Evolutionary conservation across 805 yeast species (phyloP).

Genomic region (Kuraishia piskuri): DNA sequence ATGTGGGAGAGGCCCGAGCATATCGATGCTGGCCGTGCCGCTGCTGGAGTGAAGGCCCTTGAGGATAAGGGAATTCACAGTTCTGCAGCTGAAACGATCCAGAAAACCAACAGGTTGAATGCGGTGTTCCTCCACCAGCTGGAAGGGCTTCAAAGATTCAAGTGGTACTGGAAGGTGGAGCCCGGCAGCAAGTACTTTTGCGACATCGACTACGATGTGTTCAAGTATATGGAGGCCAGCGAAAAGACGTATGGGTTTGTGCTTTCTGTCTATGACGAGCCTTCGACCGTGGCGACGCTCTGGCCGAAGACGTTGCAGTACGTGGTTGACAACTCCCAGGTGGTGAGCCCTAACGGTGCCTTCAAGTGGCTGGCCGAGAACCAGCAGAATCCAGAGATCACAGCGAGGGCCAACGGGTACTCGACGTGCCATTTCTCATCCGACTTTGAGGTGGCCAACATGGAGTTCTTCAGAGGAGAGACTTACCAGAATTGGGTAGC

Average conservation of each 20-base stretch:
- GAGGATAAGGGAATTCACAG: constrained; percentile 42
- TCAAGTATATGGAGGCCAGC: constrained; percentile 63
- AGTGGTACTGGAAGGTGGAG: constrained; percentile 77
- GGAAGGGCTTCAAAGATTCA: constrained; percentile 50
- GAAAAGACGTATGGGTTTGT: constrained; percentile 71
- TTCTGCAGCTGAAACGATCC: constrained; percentile 56
- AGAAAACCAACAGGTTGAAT: constrained; percentile 80
- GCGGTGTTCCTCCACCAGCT: constrained; percentile 58
- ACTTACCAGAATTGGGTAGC: constrained; percentile 64
- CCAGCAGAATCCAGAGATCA: constrained; percentile 39
- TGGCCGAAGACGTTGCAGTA: constrained; percentile 68
- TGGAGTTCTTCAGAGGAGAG: constrained; percentile 71
- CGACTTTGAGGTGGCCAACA: constrained; percentile 76
- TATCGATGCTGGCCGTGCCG: constrained; percentile 32
- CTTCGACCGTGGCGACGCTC: constrained; percentile 52
- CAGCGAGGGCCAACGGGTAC: constrained; percentile 31
- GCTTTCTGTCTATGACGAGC: constrained; percentile 62
- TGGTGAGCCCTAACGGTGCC: constrained; percentile 48
- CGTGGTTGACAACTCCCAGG: constrained; percentile 50
- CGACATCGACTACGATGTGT: constrained; percentile 66
- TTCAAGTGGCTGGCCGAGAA: constrained; percentile 47
- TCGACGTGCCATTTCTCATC: constrained; percentile 82
- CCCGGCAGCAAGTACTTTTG: constrained; percentile 66
- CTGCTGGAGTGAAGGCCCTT: constrained; percentile 28
- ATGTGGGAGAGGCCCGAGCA: constrained; percentile 41